Evolutionary conservation across 2,329 filamentous ascomycete species (phyloP).

Genomic region (Aspergillus brasiliensis): DNA sequence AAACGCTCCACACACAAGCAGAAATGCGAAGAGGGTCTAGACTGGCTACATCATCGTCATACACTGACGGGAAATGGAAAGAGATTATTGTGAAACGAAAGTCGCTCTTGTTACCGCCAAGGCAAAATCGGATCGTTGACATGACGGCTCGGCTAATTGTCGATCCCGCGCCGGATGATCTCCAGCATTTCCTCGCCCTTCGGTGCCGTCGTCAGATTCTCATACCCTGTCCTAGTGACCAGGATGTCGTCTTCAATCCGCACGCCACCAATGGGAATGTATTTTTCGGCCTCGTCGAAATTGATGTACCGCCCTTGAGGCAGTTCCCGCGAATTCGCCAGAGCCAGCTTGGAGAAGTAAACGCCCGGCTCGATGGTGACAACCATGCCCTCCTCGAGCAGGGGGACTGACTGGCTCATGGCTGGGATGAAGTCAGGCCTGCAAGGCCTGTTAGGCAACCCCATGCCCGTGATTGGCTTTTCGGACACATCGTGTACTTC

Average conservation of each 20-base stretch:
- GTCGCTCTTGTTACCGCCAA: not conserved
- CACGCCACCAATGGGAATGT: constrained; percentile 47
- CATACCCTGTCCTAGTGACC: constrained; percentile 67
- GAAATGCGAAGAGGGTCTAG: not conserved
- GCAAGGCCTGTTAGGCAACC: constrained; percentile 15
- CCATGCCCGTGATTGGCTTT: constrained; percentile 35
- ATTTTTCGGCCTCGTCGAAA: constrained; percentile 41
- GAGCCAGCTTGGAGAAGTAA: constrained; percentile 44
- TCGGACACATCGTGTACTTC: constrained; percentile 49
- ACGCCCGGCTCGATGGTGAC: constrained; percentile 59
- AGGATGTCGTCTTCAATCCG: constrained; percentile 63
- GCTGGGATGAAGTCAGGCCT: constrained; percentile 31
- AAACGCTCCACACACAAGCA: constrained; percentile 1
- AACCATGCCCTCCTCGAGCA: constrained; percentile 57
- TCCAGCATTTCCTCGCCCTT: constrained; percentile 62
- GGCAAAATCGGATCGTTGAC: not conserved
- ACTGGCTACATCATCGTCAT: not conserved
- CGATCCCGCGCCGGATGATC: constrained; percentile 36
- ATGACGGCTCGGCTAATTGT: constrained; percentile 11
- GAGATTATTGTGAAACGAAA: constrained; percentile 1
- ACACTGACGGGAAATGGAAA: not conserved
- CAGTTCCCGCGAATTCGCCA: constrained; percentile 36
- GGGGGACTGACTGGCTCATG: constrained; percentile 30
- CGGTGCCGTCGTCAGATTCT: constrained; percentile 72
- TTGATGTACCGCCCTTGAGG: constrained; percentile 41